Conservation (phyloP, 1,284 basidiomycete species). For the Hymenochaete sp. region DNA sequence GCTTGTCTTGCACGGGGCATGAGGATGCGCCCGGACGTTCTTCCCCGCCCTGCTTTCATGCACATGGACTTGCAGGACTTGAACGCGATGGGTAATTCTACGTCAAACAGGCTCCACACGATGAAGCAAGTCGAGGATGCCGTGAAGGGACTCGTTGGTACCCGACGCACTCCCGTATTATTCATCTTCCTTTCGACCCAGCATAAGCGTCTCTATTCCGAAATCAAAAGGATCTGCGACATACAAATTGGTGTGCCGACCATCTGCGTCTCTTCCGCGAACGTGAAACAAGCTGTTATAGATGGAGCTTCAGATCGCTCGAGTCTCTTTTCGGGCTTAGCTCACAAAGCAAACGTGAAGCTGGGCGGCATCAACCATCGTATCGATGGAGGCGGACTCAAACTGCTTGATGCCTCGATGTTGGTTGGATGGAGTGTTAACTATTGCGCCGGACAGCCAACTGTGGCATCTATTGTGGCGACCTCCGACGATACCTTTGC, state of each 20-base stretch:
- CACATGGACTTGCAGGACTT: slow-evolving; percentile 1
- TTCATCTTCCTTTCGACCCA: slow-evolving; percentile 14
- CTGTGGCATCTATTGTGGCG: slow-evolving; percentile 8
- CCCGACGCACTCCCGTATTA: slow-evolving; percentile 3
- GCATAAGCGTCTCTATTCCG: slow-evolving; percentile 15
- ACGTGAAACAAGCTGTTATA: slow-evolving; percentile 35
- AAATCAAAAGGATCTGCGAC: slow-evolving; percentile 36
- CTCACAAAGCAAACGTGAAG: slow-evolving; percentile 61
- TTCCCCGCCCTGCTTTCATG: slow-evolving; percentile 32
- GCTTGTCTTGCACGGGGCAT: slow-evolving; percentile 12
- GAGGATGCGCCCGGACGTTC: slow-evolving; percentile 35
- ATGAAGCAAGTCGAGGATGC: slow-evolving; percentile 6
- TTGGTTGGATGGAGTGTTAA: slow-evolving; percentile 30
- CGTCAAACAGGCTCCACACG: too few relatives aligned
- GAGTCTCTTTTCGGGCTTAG: slow-evolving; percentile 63
- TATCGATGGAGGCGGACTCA: slow-evolving; percentile 44
- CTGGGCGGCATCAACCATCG: slow-evolving; percentile 70
- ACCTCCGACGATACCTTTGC: slow-evolving; percentile 6
- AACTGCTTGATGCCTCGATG: slow-evolving; percentile 68
- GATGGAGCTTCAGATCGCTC: too few relatives aligned
- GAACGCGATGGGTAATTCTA: slow-evolving; percentile 9
- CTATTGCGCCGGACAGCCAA: background rate
- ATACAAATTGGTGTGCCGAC: slow-evolving; percentile 33
- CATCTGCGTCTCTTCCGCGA: slow-evolving; percentile 15
- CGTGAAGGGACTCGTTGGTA: slow-evolving; percentile 7